Evolutionary conservation across 306 rosid species (phyloP), one percentile per base, ranked within the genome.

Genomic region (Dicorynia guianensis): DNA sequence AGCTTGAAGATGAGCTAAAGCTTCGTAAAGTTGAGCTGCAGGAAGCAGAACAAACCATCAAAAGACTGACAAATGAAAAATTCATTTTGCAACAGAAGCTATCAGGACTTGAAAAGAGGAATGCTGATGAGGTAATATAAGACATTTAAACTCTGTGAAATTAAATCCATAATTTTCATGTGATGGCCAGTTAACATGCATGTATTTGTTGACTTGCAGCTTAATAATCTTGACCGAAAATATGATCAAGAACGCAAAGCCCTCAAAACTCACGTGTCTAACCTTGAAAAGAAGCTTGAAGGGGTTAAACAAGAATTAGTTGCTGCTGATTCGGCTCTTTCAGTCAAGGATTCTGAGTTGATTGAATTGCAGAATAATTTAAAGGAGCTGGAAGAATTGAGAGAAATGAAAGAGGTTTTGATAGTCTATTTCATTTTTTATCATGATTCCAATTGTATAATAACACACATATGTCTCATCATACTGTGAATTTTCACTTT

Each of bases 351-450:
- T 81, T 78, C 89, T 59, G 99, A 90, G 79, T 76, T 95, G 84
- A 84, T 78, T 65, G 56, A 73, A 20, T 65, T 89, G 77, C 90
- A 82, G 83, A 89, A 76, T 82, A 89, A 84, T 67, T 79, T 90
- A 35, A 87, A 79, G 85, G 99, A 95, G 83, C 79, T 95, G 69
- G 98, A 92, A 58, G 99, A 95, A 64, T 80, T 95, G 80, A 87
- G 97, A 85, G 99, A 95, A 86, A 89, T 92, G 98, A 95, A 90
- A 90, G 99, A 95, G 96, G 99, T 87, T 80, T 60, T 76, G 71
- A 64, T 82, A 34, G 25, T 67, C 44, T 38, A 19, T 62, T 60
- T 63, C 40, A 13, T 34, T 53, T 36, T 15, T 50, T 65, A 55
- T 50, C 43, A 65, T 9, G 63, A n/a, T 13, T 77, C 15, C 47